Conservation (phyloP, 179 eudicot genomes). For the Patellifolia procumbens region DNA sequence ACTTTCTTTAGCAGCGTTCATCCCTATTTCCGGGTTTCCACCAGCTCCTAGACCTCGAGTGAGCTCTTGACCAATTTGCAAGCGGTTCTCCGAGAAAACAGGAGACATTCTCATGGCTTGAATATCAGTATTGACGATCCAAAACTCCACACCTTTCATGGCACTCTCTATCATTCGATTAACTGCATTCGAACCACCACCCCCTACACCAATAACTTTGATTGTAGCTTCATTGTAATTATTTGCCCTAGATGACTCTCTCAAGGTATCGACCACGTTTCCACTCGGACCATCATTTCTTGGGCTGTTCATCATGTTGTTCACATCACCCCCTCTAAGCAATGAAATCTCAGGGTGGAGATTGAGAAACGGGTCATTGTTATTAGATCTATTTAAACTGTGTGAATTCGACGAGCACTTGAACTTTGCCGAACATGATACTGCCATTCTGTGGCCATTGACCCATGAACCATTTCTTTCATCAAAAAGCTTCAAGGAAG, state of each 20-base stretch:
- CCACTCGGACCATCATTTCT: conserved; percentile 53
- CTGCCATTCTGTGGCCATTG: conserved; percentile 29
- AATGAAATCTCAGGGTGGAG: conserved; percentile 78
- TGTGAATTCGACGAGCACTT: conserved; percentile 63
- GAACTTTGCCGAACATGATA: conserved; percentile 36
- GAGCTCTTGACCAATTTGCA: conserved; percentile 91
- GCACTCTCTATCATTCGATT: conserved; percentile 94
- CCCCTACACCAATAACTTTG: conserved; percentile 95
- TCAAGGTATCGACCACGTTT: conserved; percentile 49
- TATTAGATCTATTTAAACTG: conserved; percentile 49
- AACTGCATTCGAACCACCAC: conserved; percentile 97
- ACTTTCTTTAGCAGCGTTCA: conserved; percentile 94
- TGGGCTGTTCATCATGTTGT: conserved; percentile 36
- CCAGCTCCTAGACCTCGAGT: conserved; percentile 98
- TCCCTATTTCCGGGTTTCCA: conserved; percentile 92
- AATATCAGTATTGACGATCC: conserved; percentile 92
- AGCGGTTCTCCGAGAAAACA: conserved; percentile 60
- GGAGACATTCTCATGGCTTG: conserved; percentile 96
- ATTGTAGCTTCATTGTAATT: conserved; percentile 73
- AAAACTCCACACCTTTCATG: conserved; percentile 91
- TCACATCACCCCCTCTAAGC: conserved; percentile 83
- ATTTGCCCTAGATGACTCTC: conserved; percentile 42
- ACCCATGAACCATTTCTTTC: conserved; percentile 38
- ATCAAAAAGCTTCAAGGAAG: conserved; percentile 41
- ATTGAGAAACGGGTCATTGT: conserved; percentile 70